Evolutionary conservation across 2,329 filamentous ascomycete species (phyloP).

Genomic region (Penicillium sp.): DNA sequence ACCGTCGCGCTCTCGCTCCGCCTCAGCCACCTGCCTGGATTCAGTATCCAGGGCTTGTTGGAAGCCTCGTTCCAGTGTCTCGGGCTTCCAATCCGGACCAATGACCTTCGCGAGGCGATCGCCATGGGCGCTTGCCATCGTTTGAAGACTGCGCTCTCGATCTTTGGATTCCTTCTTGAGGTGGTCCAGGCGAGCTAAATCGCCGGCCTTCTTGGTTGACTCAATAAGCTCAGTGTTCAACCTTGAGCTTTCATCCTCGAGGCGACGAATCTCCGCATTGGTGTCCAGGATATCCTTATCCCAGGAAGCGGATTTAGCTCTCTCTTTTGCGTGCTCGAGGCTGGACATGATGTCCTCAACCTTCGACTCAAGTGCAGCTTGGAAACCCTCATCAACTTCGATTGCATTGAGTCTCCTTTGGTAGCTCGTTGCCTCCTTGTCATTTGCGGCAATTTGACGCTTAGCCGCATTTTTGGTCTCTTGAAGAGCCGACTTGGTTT

Average conservation of each 20-base stretch:
- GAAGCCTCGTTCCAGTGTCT: slow-evolving; percentile 67
- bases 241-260: slow-evolving; percentile 69
- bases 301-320: slow-evolving; percentile 61
- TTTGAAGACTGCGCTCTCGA: slow-evolving; percentile 69
- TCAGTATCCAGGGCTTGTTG: slow-evolving; percentile 60
- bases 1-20: slow-evolving; percentile 66
- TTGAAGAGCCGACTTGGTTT: slow-evolving; percentile 65
- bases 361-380: slow-evolving; percentile 70
- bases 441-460: slow-evolving; percentile 68
- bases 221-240: slow-evolving; percentile 78
- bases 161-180: slow-evolving; percentile 75
- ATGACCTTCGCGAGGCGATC: slow-evolving; percentile 65
- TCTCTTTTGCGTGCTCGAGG: slow-evolving; percentile 60
- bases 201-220: slow-evolving; percentile 73
- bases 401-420: slow-evolving; percentile 70
- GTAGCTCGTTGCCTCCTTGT: slow-evolving; percentile 62
- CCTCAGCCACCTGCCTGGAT: slow-evolving; percentile 56
- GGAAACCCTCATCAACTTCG: slow-evolving; percentile 78
- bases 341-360: slow-evolving; percentile 64
- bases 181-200: slow-evolving; percentile 78
- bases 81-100: slow-evolving; percentile 63
- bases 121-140: slow-evolving; percentile 70
- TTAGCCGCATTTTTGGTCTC: slow-evolving; percentile 72
- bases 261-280: slow-evolving; percentile 60
- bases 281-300: slow-evolving; percentile 67